A percentile compares a stretch with the other conserved stretches of the same genome.
Evolutionary conservation across 768 basidiomycete species (phyloP).

Genomic region (Suillus paluster): DNA sequence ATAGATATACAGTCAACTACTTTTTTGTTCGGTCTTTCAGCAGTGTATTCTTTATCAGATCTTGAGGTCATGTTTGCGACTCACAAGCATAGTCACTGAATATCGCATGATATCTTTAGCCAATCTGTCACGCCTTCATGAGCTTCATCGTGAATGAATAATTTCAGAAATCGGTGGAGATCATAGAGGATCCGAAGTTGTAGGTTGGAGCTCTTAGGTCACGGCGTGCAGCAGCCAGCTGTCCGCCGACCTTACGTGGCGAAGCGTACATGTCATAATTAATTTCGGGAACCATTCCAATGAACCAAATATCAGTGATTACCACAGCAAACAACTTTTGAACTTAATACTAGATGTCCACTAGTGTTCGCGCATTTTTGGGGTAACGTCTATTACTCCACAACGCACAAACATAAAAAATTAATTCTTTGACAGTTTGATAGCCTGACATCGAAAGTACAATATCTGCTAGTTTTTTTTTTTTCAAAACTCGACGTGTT

Average conservation of each 20-base stretch:
- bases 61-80: neutral
- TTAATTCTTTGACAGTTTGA: neutral
- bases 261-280: no score
- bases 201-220: neutral
- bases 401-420: neutral
- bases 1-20: neutral
- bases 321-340: neutral
- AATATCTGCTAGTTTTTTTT: neutral
- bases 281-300: no score
- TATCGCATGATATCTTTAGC: no score
- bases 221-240: neutral
- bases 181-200: neutral
- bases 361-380: neutral
- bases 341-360: neutral
- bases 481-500: neutral
- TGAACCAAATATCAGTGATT: neutral
- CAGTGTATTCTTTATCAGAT: neutral
- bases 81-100: neutral
- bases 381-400: neutral
- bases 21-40: neutral
- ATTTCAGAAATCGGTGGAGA: neutral
- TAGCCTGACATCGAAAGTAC: neutral
- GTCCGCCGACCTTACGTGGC: neutral
- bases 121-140: neutral
- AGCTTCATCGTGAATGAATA: neutral